Base-by-base conservation (phyloP, 1,284 basidiomycete species). In the Tilletia indica region DNA sequence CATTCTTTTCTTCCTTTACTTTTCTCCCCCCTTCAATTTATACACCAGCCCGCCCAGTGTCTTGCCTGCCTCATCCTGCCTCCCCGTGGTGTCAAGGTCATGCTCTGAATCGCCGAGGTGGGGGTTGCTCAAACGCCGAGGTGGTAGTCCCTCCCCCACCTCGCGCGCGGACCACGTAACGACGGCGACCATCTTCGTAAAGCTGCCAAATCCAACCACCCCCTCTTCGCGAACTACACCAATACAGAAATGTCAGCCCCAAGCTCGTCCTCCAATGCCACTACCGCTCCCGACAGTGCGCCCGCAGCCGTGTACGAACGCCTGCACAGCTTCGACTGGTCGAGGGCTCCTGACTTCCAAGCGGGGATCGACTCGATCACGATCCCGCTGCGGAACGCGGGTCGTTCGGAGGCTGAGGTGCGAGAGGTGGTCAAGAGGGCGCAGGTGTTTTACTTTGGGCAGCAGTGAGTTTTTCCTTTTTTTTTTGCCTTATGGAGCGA, bases 341-440 rank as follows among this genome's bases (percentile, higher is more conserved):
- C 19, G 36, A 38, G 38, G 36, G 61, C 38, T 34, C 19, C 34
- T 36, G 36, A 34, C 12, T 64, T 64, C 34, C 54, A 75, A 70
- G 31, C 71, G 3, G 80, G 80, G 2, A 76, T 78, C 36, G 72
- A 73, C 31, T 73, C 76, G 38, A 81, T 81, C 56, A 36, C 77
- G 5, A 73, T 69, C 2, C 75, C 76, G 5, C 69, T 80, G 68
- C 73, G 72, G n/a, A 71, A 71, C 12, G 76, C 74, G 3, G 78
- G 76, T 2, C 75, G 74, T 3, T 47, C 75, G 19, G 63, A 70
- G 1, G 74, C 74, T 9, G 74, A 80, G 61, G 73, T 81, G 19
- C 63, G 72, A 31, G 71, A 74, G n/a, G 77, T 76, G 4, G 70
- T 74, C 38, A 69, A 66, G 66, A 61, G 74, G 3, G 80, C 80